Evolutionary conservation across 2,329 filamentous ascomycete species (phyloP).

Genomic region (Ophiocordyceps camponoti-rufipedis): DNA sequence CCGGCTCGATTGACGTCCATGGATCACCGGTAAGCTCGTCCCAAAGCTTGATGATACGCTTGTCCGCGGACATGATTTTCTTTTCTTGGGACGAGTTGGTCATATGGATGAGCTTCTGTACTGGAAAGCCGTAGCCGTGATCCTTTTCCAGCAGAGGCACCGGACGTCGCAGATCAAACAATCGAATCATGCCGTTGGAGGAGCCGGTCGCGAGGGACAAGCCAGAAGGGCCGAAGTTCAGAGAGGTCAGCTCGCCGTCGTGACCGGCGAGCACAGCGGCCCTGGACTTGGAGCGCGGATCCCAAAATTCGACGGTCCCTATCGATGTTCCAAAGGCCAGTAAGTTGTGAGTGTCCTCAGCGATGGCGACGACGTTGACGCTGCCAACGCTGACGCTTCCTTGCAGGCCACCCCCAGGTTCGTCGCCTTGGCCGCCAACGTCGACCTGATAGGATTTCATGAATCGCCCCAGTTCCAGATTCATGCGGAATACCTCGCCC

Average conservation of each 20-base stretch:
- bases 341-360: slow-evolving; percentile 76
- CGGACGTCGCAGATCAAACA: slow-evolving; percentile 84
- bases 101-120: slow-evolving; percentile 63
- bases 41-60: slow-evolving; percentile 95
- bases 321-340: slow-evolving; percentile 85
- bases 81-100: slow-evolving; percentile 59
- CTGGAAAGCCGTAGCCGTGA: slow-evolving; percentile 85
- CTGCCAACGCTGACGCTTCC: slow-evolving; percentile 72
- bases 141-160: slow-evolving; percentile 78
- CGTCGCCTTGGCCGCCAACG: slow-evolving; percentile 72
- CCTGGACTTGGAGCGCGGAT: slow-evolving; percentile 64
- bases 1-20: slow-evolving; percentile 90
- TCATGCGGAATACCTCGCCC: slow-evolving; percentile 85
- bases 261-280: slow-evolving; percentile 58
- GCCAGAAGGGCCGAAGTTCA: slow-evolving; percentile 73
- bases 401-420: slow-evolving; percentile 60
- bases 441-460: slow-evolving; percentile 90
- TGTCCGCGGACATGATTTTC: slow-evolving; percentile 84
- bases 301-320: slow-evolving; percentile 96
- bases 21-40: slow-evolving; percentile 65
- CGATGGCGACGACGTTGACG: slow-evolving; percentile 75
- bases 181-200: slow-evolving; percentile 71
- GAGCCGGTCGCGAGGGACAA: slow-evolving; percentile 73
- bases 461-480: slow-evolving; percentile 79
- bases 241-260: slow-evolving; percentile 61